phyloP scores from a whole-genome alignment of 495 filamentous ascomycete genomes.

The Aspergillus ellipticus region DNA sequence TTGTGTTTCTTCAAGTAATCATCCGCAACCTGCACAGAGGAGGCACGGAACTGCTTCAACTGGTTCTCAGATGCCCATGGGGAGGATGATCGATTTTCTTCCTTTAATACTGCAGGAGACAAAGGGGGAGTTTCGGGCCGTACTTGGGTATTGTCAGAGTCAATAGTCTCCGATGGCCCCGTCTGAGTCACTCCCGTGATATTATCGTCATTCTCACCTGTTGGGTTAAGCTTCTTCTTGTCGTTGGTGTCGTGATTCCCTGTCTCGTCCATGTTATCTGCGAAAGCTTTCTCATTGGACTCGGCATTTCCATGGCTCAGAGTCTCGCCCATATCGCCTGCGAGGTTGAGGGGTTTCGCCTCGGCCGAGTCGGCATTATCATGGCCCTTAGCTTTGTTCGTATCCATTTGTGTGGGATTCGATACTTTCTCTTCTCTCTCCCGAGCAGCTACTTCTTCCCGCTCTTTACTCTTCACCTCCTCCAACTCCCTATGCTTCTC shows the following conservation, averaged over 20 bases:
- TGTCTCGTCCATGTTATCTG: no score
- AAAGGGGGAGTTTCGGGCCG: not conserved
- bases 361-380: constrained; percentile 9
- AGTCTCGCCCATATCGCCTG: constrained; percentile 13
- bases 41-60: constrained; percentile 25
- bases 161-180: not conserved
- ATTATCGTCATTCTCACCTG: no score
- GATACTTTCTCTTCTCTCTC: constrained; percentile 13
- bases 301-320: no score
- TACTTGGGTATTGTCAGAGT: constrained; percentile 2
- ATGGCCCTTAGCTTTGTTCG: not conserved
- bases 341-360: constrained; percentile 8
- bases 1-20: constrained; percentile 16
- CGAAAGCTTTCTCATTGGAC: no score
- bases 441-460: constrained; percentile 14
- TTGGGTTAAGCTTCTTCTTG: no score
- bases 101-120: not conserved
- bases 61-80: constrained; percentile 25
- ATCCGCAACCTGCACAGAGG: constrained; percentile 25
- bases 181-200: constrained; percentile 11
- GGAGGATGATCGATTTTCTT: constrained; percentile 1
- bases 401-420: not conserved
- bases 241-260: no score
- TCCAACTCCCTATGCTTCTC: constrained; percentile 21
- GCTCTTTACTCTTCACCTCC: constrained; percentile 21